These are phyloP conservation scores for Pseudocercospora eumusae DNA, from an alignment of 2,329 filamentous ascomycete genomes.

Conservation along the genomic window DNA sequence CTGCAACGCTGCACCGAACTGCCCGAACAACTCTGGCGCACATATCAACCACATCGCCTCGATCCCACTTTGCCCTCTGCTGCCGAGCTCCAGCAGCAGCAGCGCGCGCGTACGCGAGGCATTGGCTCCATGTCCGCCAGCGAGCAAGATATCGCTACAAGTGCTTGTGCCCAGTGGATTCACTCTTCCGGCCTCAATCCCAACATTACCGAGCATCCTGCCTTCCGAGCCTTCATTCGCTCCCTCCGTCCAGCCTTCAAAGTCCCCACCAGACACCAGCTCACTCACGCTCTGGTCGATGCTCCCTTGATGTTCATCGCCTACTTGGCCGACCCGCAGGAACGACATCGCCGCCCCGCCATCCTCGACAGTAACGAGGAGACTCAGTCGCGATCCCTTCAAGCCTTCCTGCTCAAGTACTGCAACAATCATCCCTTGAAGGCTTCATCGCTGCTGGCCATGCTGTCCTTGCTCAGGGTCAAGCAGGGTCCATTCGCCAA, in stretches of 20 bases:
- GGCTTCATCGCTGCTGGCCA: slow-evolving; percentile 25
- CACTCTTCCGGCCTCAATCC: slow-evolving; percentile 25
- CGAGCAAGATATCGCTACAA: slow-evolving; percentile 30
- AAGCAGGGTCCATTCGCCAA: slow-evolving; percentile 31
- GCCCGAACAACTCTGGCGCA: slow-evolving; percentile 30
- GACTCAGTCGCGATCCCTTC: slow-evolving; percentile 29
- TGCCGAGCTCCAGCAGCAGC: slow-evolving; percentile 30
- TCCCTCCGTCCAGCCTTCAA: slow-evolving; percentile 31
- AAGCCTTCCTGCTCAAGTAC: slow-evolving; percentile 32
- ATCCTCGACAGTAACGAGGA: slow-evolving; percentile 32
- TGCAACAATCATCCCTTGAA: slow-evolving; percentile 26
- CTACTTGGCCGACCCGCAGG: slow-evolving; percentile 30
- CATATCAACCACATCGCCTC: slow-evolving; percentile 31
- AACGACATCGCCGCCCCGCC: slow-evolving; percentile 29
- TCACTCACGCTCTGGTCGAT: slow-evolving; percentile 30
- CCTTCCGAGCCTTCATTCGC: slow-evolving; percentile 29
- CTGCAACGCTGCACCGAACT: slow-evolving; percentile 31
- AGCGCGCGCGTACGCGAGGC: slow-evolving; percentile 29
- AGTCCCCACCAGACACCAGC: slow-evolving; percentile 26
- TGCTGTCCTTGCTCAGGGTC: slow-evolving; percentile 30
- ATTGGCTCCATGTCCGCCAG: slow-evolving; percentile 30
- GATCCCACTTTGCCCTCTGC: slow-evolving; percentile 30
- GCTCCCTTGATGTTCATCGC: slow-evolving; percentile 32
- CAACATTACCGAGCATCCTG: slow-evolving; percentile 28
- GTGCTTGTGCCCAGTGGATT: slow-evolving; percentile 31